Conservation (phyloP, 768 basidiomycete genomes). For the Coprinopsis strossmayeri region DNA sequence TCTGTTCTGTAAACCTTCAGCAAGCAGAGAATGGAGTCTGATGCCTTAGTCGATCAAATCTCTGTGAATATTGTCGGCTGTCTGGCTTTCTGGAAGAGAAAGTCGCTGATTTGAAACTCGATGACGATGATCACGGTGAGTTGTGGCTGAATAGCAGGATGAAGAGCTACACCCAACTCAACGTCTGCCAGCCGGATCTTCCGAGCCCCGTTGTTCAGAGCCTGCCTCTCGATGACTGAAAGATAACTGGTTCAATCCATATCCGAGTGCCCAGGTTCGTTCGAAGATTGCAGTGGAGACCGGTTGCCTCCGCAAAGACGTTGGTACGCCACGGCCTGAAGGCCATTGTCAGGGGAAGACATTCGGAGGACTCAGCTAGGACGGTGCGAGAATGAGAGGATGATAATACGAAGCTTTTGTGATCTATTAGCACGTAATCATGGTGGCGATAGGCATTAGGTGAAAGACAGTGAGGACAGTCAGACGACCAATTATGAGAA, state of each 20-base stretch:
- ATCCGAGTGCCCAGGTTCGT: constrained; percentile 5
- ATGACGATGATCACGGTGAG: not conserved
- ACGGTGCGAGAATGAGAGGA: no score
- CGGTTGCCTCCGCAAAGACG: constrained; percentile 3
- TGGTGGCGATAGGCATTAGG: no score
- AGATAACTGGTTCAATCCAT: constrained; percentile 10
- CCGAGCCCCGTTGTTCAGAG: constrained; percentile 9
- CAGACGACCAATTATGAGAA: no score
- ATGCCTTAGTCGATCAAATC: not conserved
- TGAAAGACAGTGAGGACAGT: no score
- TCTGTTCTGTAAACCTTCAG: no score
- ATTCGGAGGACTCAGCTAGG: no score
- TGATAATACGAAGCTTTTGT: no score
- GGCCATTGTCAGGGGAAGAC: no score
- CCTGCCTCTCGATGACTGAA: constrained; percentile 5
- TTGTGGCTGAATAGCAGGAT: not conserved
- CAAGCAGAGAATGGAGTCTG: no score
- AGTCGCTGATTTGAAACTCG: not conserved
- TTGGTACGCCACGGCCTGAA: no score
- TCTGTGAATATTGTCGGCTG: not conserved
- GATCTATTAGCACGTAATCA: no score
- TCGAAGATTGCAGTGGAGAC: not conserved
- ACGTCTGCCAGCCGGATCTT: not conserved
- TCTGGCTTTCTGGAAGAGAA: not conserved
- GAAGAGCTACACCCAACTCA: not conserved